Percentiles rank a stretch among this genome's conserved stretches.
These are phyloP conservation scores for Hypoxylon sp. DNA, from an alignment of 2,329 filamentous ascomycete genomes.

Conservation along the genomic window DNA sequence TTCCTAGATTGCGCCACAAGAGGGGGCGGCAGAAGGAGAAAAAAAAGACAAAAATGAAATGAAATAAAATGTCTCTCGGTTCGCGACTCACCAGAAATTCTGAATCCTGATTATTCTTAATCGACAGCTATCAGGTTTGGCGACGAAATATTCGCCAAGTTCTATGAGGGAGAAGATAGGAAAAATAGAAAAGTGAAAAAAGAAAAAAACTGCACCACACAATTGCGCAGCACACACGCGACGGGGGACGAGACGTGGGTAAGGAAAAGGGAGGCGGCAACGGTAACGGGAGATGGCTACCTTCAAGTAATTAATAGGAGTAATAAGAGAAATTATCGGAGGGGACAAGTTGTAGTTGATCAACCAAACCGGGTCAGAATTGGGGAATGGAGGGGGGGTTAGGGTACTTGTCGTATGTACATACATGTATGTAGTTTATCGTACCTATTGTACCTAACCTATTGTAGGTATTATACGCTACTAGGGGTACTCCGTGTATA, in stretches of 20 bases:
- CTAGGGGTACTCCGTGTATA: conserved; percentile 35
- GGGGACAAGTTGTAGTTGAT: conserved; percentile 48
- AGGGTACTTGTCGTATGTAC: conserved; percentile 31
- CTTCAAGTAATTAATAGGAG: conserved; percentile 49
- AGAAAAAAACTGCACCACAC: conserved; percentile 52
- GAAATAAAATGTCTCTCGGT: conserved; percentile 39
- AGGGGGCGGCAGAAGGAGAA: conserved; percentile 36
- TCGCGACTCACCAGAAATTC: conserved; percentile 41
- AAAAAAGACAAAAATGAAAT: conserved; percentile 18
- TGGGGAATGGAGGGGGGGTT: conserved; percentile 35
- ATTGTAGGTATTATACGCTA: too few relatives aligned
- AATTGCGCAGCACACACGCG: conserved; percentile 48
- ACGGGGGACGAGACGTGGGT: conserved; percentile 48
- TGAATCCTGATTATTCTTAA: conserved; percentile 47
- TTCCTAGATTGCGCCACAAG: conserved; percentile 25
- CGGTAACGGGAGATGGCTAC: conserved; percentile 52
- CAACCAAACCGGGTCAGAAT: conserved; percentile 47
- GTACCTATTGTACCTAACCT: background rate
- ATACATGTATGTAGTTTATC: too few relatives aligned
- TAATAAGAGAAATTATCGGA: conserved; percentile 56
- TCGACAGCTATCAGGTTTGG: conserved; percentile 34
- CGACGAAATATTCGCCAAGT: conserved; percentile 42
- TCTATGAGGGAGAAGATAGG: conserved; percentile 41
- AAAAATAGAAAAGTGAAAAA: conserved; percentile 46
- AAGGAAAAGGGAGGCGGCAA: conserved; percentile 50